Base-by-base conservation (phyloP, 1,139 yeast genomes). In the Debaryomyces udenii region DNA sequence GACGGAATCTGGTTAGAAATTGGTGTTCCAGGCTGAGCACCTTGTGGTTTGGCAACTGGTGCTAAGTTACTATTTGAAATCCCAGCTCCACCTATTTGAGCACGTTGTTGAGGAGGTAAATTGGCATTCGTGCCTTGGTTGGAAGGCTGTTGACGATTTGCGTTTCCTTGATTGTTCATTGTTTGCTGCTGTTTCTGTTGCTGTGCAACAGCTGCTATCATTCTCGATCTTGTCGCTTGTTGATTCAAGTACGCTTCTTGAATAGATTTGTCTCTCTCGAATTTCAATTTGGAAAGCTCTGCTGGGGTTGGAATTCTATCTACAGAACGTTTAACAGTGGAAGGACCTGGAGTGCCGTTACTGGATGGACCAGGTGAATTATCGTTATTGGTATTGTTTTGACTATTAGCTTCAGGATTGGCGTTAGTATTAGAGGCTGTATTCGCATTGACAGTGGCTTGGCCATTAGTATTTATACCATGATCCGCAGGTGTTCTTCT, bases 181-280 rank as follows among this genome's bases (percentile, higher is more conserved):
- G 28, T 37, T 40, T 45, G 56, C 30, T 52, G 62, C 41, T 55
- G 68, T 31, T 57, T 55, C 38, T 57, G 59, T 39, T 62, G 69
- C 37, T 63, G 68, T 3, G 67, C 64, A 3, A 71, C 70, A 5
- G 76, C 74, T n/a, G 70, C 68, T 57, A 62, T 57, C 70, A 68
- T 61, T 32, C 70, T 55, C 3, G 65, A 55, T 38, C 70, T 54
- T 1, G 74, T 66, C 6, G 70, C 69, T 48, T 66, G 80, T 55
- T 80, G 82, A 47, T 79, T 79, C 46, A 76, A 61, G 55, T 80
- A 83, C 1, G 86, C 86, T 49, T 84, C 91, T 48, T 86, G 89
- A 14, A 87, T 76, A 0, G 94, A 83, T 59, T 84, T 85, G 55
- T 91, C 98, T 46, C 96, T 73, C 50, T 91, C 96, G 51, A 72